Base-by-base conservation (phyloP, 2,329 filamentous ascomycete species). In the Cladosporium sphaerospermum region DNA sequence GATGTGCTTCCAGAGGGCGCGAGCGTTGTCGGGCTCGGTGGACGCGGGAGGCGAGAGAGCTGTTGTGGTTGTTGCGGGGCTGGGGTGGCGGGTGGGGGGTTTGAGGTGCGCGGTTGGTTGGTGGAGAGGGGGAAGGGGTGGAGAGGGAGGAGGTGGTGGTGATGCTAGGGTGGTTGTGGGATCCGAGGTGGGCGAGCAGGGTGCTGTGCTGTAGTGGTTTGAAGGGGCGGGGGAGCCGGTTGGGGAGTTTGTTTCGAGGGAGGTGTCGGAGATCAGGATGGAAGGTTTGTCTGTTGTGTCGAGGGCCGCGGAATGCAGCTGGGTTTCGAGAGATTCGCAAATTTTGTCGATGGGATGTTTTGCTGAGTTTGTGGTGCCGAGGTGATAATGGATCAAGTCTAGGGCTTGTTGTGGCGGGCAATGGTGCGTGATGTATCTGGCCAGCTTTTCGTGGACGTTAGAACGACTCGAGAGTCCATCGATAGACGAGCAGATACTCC, bases 1-100 rank as follows among this genome's bases (percentile, higher is more conserved):
- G 33, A 73, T 70, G 51, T 71, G 67, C 19, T 62, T 64, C 70
- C 70, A 73, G 2, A 73, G 61, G 42, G 61, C 59, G 5, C 67
- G 63, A 8, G 70, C 70, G 16, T 62, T 57, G 56, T 71, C 67
- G 4, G 54, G 41, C 1, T 43, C 50, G 11, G 48, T 3, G 42
- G 48, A 33, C 9, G 46, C 19, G 16, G 23, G 13, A 10, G 50
- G 31, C 5, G 39, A 49, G 9, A 37, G 31, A 1, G 34, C 34
- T 9, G 37, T 40, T 4, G 53, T 49, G 23, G 23, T 49, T 32
- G 39, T 18, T 10, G 51, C 43, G 10, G 47, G 47, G 11, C 36
- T 46, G 13, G 40, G 16, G 7, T 39, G 37, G 11, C 31, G 33
- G 9, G 23, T n/a, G 5, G 47, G n/a, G 19, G 11, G 40, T 10